A percentile compares a stretch with the other conserved stretches of the same genome.
These are phyloP conservation scores for Sphaerobolus stellatus DNA, from an alignment of 1,284 basidiomycete genomes.

Conservation along the genomic window DNA sequence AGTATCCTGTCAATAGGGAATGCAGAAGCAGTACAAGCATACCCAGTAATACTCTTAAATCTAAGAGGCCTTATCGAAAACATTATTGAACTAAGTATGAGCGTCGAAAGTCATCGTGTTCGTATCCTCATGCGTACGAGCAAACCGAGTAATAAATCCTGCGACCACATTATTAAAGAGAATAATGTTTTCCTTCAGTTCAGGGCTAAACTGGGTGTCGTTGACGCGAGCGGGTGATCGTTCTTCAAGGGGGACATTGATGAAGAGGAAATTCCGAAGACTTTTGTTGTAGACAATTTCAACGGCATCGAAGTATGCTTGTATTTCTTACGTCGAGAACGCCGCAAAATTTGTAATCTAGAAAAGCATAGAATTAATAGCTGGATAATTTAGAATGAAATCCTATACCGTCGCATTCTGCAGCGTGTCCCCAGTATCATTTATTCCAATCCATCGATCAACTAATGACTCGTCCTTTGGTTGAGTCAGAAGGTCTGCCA, in stretches of 20 bases:
- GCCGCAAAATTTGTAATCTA: conserved; percentile 48
- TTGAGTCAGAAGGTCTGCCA: conserved; percentile 44
- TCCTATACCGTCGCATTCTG: conserved; percentile 41
- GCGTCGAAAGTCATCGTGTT: conserved; percentile 50
- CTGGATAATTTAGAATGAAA: background rate
- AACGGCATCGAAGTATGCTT: conserved; percentile 52
- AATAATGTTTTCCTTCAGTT: conserved; percentile 39
- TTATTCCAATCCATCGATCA: conserved; percentile 60
- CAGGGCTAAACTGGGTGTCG: conserved; percentile 30
- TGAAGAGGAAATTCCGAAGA: conserved; percentile 47
- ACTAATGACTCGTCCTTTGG: conserved; percentile 44
- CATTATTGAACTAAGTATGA: conserved; percentile 46
- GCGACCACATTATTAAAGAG: conserved; percentile 44
- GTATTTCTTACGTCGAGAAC: conserved; percentile 53
- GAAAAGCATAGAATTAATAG: background rate
- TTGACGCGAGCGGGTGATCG: conserved; percentile 40
- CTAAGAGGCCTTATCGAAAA: conserved; percentile 45
- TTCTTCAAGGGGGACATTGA: conserved; percentile 55
- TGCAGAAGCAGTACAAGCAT: conserved; percentile 13
- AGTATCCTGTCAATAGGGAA: too few species aligned
- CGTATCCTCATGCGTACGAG: conserved; percentile 35
- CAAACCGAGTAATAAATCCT: conserved; percentile 36
- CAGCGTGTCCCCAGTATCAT: conserved; percentile 54
- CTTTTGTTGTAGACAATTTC: conserved; percentile 42
- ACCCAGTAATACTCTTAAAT: conserved; percentile 54